These are phyloP conservation scores for Parathielavia hyrcaniae DNA, from an alignment of 495 filamentous ascomycete species.

Conservation along the genomic window DNA sequence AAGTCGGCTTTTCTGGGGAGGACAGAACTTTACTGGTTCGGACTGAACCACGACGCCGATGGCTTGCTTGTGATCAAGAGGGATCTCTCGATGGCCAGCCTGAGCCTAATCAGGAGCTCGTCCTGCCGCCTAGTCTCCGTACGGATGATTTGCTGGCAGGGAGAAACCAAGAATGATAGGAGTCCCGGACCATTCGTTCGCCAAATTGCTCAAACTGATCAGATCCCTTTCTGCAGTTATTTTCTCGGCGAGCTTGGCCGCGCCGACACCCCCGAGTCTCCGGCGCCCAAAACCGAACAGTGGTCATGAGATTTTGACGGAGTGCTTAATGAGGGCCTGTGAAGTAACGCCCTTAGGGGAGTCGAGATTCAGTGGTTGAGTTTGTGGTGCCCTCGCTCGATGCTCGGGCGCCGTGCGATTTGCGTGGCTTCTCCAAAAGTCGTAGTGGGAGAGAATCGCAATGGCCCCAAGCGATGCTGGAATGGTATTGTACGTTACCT, in stretches of 20 bases:
- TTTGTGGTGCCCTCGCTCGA: too few species aligned
- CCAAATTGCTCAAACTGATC: neutral
- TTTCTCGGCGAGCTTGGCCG: neutral
- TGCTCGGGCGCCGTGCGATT: neutral
- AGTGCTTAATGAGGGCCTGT: too few species aligned
- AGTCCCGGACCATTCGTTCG: neutral
- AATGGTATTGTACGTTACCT: too few species aligned
- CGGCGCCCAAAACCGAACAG: neutral
- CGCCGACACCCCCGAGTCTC: neutral
- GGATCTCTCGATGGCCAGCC: neutral
- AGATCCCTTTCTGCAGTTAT: neutral
- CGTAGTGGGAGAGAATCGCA: too few species aligned
- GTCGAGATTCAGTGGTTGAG: neutral
- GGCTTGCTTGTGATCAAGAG: neutral
- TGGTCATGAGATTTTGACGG: neutral
- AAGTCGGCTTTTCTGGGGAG: conserved; percentile 32
- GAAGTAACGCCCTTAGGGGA: too few species aligned
- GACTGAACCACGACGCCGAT: neutral
- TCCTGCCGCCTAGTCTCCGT: neutral
- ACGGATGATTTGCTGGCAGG: neutral
- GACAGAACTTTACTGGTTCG: conserved; percentile 21
- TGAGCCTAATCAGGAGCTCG: neutral
- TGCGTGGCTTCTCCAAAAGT: neutral
- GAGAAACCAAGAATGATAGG: neutral
- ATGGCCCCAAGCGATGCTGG: too few species aligned